Base-by-base conservation (phyloP, 257 asterid genomes). In the Solanum chaucha region DNA sequence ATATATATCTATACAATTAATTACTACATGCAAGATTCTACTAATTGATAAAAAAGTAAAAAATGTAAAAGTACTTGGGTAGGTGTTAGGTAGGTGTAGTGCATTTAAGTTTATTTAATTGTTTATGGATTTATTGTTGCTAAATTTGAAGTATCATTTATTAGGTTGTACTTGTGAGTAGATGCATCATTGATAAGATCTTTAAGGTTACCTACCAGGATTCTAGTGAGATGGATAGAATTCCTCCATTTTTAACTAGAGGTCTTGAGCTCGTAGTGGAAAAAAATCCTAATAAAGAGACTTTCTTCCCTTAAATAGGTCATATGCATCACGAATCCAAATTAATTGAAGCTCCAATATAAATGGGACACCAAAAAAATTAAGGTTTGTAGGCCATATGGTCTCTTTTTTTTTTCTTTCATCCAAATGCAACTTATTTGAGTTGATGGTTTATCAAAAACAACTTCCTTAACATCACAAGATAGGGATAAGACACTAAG, bases 171-270 rank as follows among this genome's bases (percentile, higher is more conserved):
- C 67, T 8, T 80, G 35, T 80, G 85, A 46, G 59, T 80, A 44
- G 35, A 46, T 14, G 17, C 40, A 78, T 46, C 58, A 11, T 10
- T 38, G 10, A 9, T 70, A 70, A 68, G n/a, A 68, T 71, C 10
- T 15, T 10, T 5, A 28, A 26, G 73, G 73, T 67, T 67, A 67
- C 36, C 73, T 13, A 67, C 36, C 22, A 68, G 5, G 10, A 3
- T 28, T 3, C 0, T 1, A 32, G 22, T 3, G 35, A 9, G 12
- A 14, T 15, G 0, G 0, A 14, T 70, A 70, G 0, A 5, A 30
- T 30, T 17, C 0, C 0, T 30, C 1, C 1, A 1, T 6, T 4
- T 28, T 70, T 15, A 70, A 14, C 8, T 68, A 68, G 11, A 14
- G 36, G 4, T 30, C 1, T 68, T 15, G 19, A 64, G 32, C 7